phyloP scores from a whole-genome alignment of 1,284 basidiomycete genomes.

The Anthracocystis panici-leucophaei region DNA sequence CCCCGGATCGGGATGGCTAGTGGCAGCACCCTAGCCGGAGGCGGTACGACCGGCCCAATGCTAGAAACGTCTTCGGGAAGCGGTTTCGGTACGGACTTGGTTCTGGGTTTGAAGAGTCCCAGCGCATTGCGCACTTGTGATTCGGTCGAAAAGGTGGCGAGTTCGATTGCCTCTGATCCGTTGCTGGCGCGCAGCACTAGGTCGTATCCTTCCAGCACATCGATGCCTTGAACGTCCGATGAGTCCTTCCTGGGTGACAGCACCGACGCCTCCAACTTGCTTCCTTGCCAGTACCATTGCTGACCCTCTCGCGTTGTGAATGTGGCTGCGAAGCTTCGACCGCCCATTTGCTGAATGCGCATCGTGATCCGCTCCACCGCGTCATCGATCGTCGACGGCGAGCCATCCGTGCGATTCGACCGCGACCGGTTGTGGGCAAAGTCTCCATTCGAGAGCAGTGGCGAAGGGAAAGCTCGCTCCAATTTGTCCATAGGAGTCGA shows the following conservation, averaged over 20 bases:
- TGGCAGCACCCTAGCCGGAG: constrained; percentile 34
- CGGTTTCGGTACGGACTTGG: constrained; percentile 21
- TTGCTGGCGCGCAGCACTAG: constrained; percentile 12
- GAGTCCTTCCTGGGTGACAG: constrained; percentile 7
- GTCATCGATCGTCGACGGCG: constrained; percentile 14
- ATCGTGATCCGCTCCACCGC: constrained; percentile 21
- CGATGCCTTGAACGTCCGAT: background rate
- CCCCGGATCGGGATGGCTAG: constrained; percentile 27
- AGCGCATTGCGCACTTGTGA: constrained; percentile 47
- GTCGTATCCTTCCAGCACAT: constrained; percentile 27
- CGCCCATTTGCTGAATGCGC: constrained; percentile 24
- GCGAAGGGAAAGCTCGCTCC: constrained; percentile 41
- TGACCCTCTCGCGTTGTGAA: constrained; percentile 29
- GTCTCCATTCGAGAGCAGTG: constrained; percentile 22
- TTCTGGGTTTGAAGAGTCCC: constrained; percentile 36
- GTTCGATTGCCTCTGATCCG: constrained; percentile 22
- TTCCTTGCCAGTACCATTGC: constrained; percentile 33
- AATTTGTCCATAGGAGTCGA: constrained; percentile 18
- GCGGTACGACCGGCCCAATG: constrained; percentile 12
- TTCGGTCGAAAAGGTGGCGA: constrained; percentile 42
- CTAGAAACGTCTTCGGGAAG: constrained; percentile 20
- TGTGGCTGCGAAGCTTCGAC: constrained; percentile 23
- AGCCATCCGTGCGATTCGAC: constrained; percentile 17
- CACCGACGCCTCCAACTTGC: constrained; percentile 34
- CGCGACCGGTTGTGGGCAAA: constrained; percentile 13